Conservation (phyloP, 208 protist species). For the Trypanosoma melophagium region DNA sequence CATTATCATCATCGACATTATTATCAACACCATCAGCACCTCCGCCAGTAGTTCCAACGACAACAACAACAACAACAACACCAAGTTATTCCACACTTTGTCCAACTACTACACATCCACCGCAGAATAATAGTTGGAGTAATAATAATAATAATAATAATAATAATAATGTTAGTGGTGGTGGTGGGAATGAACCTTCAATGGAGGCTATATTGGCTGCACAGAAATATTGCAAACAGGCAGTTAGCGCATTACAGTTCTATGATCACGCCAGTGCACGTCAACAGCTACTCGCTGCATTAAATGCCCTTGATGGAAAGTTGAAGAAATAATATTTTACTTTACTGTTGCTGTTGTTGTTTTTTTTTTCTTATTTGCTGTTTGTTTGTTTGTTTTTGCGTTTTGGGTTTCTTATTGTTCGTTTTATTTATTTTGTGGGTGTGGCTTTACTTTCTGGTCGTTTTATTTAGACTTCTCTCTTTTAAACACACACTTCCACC, state of each 20-base stretch:
- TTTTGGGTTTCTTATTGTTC: background rate
- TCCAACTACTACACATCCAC: background rate
- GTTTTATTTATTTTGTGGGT: background rate
- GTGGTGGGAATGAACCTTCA: conserved; percentile 18
- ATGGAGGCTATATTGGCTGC: conserved; percentile 80
- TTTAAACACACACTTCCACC: no score
- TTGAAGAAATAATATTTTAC: conserved; percentile 15
- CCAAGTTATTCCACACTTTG: background rate
- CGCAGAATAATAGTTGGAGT: no score
- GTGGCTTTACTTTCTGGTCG: no score
- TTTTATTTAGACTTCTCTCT: no score
- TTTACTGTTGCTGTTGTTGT: conserved; percentile 6
- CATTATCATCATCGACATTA: no score
- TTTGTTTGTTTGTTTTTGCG: background rate
- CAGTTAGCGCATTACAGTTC: conserved; percentile 78
- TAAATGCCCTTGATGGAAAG: conserved; percentile 44
- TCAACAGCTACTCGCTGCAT: conserved; percentile 48
- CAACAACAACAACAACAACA: conserved; percentile 22
- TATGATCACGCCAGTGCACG: conserved; percentile 65
- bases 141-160: conserved; percentile 2
- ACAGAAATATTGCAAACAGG: conserved; percentile 70
- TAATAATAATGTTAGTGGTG: conserved; percentile 1
- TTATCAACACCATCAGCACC: no score
- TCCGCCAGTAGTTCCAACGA: background rate
- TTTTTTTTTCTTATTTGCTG: background rate